Evolutionary conservation across 2,329 filamentous ascomycete genomes (phyloP).

Genomic region (Fusarium sp.): DNA sequence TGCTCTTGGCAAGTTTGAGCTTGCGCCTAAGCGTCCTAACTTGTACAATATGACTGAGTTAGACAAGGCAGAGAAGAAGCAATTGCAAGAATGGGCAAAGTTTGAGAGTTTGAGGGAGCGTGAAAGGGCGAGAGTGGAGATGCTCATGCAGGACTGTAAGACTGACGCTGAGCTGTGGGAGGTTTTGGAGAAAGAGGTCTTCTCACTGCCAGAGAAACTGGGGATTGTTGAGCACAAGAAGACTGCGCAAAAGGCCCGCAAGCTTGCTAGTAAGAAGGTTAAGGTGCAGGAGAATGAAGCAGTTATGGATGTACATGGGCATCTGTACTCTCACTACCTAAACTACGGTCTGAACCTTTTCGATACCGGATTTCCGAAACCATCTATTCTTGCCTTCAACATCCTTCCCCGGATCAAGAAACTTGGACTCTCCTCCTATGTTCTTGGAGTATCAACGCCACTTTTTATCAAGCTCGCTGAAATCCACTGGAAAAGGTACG

Average conservation of each 20-base stretch:
- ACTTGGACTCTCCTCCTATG: conserved; percentile 76
- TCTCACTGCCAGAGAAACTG: conserved; percentile 68
- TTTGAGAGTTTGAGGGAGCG: conserved; percentile 56
- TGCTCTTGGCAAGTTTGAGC: conserved; percentile 56
- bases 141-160: conserved; percentile 64
- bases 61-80: conserved; percentile 50
- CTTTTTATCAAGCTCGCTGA: conserved; percentile 77
- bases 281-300: conserved; percentile 43
- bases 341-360: conserved; percentile 68
- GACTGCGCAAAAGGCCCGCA: conserved; percentile 13
- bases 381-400: conserved; percentile 70
- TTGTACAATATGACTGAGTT: conserved; percentile 48
- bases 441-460: conserved; percentile 76
- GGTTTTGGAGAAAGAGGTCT: conserved; percentile 75
- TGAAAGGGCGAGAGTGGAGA: conserved; percentile 66
- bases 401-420: conserved; percentile 76
- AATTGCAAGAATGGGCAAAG: conserved; percentile 51
- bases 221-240: conserved; percentile 58
- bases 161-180: conserved; percentile 77
- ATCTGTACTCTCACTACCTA: conserved; percentile 73
- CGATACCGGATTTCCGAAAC: conserved; percentile 66
- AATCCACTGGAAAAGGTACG: conserved; percentile 71
- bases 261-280: conserved; percentile 14
- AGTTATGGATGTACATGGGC: conserved; percentile 69
- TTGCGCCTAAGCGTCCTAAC: conserved; percentile 47